These are phyloP conservation scores for Eurotiales sp. DNA, from an alignment of 2,329 filamentous ascomycete species.

Conservation along the genomic window DNA sequence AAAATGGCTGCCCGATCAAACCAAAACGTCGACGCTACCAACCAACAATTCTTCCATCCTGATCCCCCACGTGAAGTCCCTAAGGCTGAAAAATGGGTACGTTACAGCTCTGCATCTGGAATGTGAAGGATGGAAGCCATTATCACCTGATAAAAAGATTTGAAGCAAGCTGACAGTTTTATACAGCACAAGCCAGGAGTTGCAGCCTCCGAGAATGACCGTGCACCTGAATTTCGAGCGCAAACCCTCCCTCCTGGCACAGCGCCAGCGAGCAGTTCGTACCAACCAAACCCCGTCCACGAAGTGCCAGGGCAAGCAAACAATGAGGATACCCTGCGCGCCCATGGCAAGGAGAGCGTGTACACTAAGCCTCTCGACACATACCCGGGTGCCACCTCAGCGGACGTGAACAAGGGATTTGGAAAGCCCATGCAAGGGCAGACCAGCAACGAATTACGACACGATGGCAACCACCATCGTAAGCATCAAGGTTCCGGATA, in stretches of 20 bases:
- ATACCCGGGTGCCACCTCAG: slow-evolving; percentile 50
- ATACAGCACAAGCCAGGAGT: slow-evolving; percentile 61
- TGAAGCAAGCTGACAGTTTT: neutral
- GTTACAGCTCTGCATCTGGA: neutral
- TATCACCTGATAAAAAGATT: neutral
- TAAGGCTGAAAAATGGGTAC: slow-evolving; percentile 7
- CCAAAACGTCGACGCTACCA: slow-evolving; percentile 4
- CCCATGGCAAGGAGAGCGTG: slow-evolving; percentile 39
- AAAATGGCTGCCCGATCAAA: slow-evolving; percentile 9
- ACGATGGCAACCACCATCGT: slow-evolving; percentile 43
- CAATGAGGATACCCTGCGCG: slow-evolving; percentile 36
- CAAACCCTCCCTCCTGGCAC: slow-evolving; percentile 60
- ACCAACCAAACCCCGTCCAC: slow-evolving; percentile 39
- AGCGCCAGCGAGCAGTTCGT: slow-evolving; percentile 54
- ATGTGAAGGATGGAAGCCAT: no score
- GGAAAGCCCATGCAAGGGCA: slow-evolving; percentile 51
- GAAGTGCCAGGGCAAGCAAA: slow-evolving; percentile 37
- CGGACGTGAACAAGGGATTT: slow-evolving; percentile 51
- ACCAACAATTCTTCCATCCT: slow-evolving; percentile 12
- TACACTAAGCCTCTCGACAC: slow-evolving; percentile 45
- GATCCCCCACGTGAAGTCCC: slow-evolving; percentile 3
- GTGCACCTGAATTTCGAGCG: slow-evolving; percentile 62
- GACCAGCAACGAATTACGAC: slow-evolving; percentile 45
- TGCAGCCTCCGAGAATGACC: slow-evolving; percentile 51
- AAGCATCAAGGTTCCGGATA: slow-evolving; percentile 42